Evolutionary conservation across 2,329 filamentous ascomycete species (phyloP).

Genomic region (Colletotrichum kahawae): DNA sequence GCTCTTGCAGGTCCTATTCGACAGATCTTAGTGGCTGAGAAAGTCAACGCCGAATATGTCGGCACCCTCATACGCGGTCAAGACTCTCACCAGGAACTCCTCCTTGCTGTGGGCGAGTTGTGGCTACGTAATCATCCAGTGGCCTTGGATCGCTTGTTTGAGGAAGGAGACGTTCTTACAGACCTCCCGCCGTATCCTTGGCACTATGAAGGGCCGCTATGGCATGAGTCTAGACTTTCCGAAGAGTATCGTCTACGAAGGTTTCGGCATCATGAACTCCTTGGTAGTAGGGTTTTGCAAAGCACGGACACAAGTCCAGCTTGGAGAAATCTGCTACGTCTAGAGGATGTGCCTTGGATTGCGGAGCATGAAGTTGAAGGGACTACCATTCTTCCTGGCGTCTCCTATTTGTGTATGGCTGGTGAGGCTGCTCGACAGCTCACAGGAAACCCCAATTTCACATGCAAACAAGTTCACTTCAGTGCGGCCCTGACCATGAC

Average conservation of each 20-base stretch:
- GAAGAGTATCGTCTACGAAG: not conserved
- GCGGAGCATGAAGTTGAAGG: not conserved
- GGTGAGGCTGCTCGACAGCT: constrained; percentile 1
- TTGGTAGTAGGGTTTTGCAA: not conserved
- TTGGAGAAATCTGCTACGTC: not conserved
- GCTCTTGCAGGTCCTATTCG: constrained; percentile 3
- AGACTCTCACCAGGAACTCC: not conserved
- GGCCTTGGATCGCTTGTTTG: not conserved
- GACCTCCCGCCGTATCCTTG: constrained; percentile 1
- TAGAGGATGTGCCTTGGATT: constrained; percentile 2
- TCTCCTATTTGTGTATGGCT: not conserved
- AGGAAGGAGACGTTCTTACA: not conserved
- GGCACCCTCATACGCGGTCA: constrained; percentile 9
- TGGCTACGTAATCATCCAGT: not conserved
- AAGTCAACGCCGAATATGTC: not conserved
- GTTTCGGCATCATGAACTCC: constrained; percentile 1
- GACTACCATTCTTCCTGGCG: not conserved
- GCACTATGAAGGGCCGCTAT: not conserved
- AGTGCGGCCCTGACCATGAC: not conserved
- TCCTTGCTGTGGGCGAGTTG: constrained; percentile 16
- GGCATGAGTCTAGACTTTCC: not conserved
- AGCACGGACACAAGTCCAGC: not conserved
- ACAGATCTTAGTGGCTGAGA: constrained; percentile 31
- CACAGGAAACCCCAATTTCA: not conserved
- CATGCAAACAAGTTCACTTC: not conserved